Evolutionary conservation across 768 basidiomycete species (phyloP).

Genomic region (Chlorophyllum brunneum): DNA sequence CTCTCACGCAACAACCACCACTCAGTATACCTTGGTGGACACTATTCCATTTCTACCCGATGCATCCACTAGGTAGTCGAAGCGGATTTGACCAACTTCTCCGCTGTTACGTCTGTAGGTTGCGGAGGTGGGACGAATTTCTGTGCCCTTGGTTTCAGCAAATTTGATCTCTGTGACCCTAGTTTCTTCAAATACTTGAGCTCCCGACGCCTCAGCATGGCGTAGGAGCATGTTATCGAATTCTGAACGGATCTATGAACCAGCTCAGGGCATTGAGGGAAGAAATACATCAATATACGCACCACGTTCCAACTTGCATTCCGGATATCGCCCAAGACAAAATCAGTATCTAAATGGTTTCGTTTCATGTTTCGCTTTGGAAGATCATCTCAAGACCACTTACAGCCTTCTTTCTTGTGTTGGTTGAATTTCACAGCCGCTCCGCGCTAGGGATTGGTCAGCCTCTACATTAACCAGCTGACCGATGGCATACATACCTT

Average conservation of each 20-base stretch:
- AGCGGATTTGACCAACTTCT: conserved; percentile 23
- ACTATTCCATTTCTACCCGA: conserved; percentile 32
- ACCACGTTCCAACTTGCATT: conserved; percentile 35
- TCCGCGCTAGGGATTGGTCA: conserved; percentile 26
- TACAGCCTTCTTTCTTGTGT: conserved; percentile 34
- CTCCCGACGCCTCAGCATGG: conserved; percentile 29
- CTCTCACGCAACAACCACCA: neutral
- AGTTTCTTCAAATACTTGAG: conserved; percentile 29
- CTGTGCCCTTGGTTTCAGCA: conserved; percentile 12
- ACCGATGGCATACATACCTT: conserved; percentile 22
- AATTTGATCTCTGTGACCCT: conserved; percentile 27
- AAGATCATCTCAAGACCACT: conserved; percentile 12
- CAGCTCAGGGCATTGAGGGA: neutral
- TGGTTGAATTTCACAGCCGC: conserved; percentile 39
- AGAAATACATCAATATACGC: conserved; percentile 11
- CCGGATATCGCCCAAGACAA: conserved; percentile 22
- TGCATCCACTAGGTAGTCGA: conserved; percentile 33
- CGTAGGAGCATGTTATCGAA: conserved; percentile 32
- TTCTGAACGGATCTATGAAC: conserved; percentile 29
- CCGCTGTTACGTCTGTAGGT: conserved; percentile 22
- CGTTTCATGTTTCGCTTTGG: neutral
- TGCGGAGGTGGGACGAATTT: conserved; percentile 22
- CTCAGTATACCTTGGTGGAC: conserved; percentile 25
- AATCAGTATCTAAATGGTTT: conserved; percentile 29
- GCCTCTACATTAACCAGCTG: neutral